Percentiles rank a stretch among this genome's conserved stretches.
phyloP scores from a whole-genome alignment of 768 basidiomycete genomes.

The Psilocybe sp. region DNA sequence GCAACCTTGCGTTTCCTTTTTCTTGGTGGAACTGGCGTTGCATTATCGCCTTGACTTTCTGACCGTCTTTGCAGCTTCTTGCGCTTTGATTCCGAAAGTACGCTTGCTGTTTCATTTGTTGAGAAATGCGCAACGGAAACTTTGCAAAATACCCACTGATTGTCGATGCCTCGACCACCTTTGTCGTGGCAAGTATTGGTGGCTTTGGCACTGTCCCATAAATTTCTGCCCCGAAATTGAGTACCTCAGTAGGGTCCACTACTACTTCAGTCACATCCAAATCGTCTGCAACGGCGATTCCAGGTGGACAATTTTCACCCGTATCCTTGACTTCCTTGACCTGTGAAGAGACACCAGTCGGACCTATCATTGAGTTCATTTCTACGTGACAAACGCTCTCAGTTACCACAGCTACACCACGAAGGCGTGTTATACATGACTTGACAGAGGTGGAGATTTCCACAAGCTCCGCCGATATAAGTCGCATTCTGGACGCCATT shows the following conservation, averaged over 20 bases:
- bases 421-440: slow-evolving; percentile 8
- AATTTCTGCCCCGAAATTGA: no score
- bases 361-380: no score
- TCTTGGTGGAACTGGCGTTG: slow-evolving; percentile 4
- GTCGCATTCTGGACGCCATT: slow-evolving; percentile 55
- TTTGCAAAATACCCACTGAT: no score
- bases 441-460: slow-evolving; percentile 28
- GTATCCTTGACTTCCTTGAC: background rate
- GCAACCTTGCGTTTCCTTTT: slow-evolving; percentile 39
- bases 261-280: no score
- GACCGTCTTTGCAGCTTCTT: background rate
- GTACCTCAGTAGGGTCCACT: no score
- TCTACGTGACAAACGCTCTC: background rate
- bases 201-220: no score
- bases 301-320: no score
- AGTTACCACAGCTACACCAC: slow-evolving; percentile 9
- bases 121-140: no score
- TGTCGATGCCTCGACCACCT: no score
- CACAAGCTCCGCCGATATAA: slow-evolving; percentile 41
- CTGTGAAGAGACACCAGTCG: background rate
- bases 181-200: no score
- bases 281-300: no score
- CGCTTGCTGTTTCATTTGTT: background rate
- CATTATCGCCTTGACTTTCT: background rate
- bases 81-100: background rate